Evolutionary conservation across 2,329 filamentous ascomycete species (phyloP).

Genomic region (Ophiostoma angusticollis): DNA sequence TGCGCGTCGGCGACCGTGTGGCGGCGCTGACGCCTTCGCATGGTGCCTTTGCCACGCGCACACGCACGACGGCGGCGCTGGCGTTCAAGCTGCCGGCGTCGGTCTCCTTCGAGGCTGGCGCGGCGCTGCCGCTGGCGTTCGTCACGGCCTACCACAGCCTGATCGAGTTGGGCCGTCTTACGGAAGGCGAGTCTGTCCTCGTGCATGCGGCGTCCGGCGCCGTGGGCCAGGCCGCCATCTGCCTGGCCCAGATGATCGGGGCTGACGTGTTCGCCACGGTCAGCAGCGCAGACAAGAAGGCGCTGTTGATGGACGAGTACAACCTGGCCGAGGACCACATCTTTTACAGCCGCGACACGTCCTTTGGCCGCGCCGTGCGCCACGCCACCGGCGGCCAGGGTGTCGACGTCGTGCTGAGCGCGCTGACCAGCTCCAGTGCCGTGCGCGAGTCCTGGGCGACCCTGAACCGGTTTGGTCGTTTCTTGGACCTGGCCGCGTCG

Average conservation of each 20-base stretch:
- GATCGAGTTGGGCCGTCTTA: constrained; percentile 25
- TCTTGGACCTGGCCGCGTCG: constrained; percentile 9
- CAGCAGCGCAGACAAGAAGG: constrained; percentile 26
- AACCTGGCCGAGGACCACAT: constrained; percentile 25
- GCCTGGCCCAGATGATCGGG: constrained; percentile 24
- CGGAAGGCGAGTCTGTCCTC: constrained; percentile 25
- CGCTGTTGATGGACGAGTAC: constrained; percentile 25
- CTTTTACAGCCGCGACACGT: constrained; percentile 21
- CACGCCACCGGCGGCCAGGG: constrained; percentile 20
- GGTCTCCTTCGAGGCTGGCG: constrained; percentile 25
- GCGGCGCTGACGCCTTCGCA: constrained; percentile 19
- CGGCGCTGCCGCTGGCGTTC: constrained; percentile 28
- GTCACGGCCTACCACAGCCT: constrained; percentile 29
- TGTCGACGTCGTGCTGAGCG: constrained; percentile 29
- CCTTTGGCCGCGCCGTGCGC: constrained; percentile 21
- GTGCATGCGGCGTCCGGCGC: constrained; percentile 27
- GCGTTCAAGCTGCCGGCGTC: constrained; percentile 25
- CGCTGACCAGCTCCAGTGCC: constrained; percentile 26
- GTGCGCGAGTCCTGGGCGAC: constrained; percentile 30
- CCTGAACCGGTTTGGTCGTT: constrained; percentile 25
- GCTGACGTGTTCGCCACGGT: constrained; percentile 32
- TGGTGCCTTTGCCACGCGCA: constrained; percentile 23
- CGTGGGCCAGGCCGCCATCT: constrained; percentile 28
- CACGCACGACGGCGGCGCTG: constrained; percentile 19
- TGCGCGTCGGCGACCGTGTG: constrained; percentile 25